Percentiles rank a stretch among this genome's conserved stretches.
These are phyloP conservation scores for Entomortierella parvispora DNA, from an alignment of 192 early-diverging fungal species.

Conservation along the genomic window DNA sequence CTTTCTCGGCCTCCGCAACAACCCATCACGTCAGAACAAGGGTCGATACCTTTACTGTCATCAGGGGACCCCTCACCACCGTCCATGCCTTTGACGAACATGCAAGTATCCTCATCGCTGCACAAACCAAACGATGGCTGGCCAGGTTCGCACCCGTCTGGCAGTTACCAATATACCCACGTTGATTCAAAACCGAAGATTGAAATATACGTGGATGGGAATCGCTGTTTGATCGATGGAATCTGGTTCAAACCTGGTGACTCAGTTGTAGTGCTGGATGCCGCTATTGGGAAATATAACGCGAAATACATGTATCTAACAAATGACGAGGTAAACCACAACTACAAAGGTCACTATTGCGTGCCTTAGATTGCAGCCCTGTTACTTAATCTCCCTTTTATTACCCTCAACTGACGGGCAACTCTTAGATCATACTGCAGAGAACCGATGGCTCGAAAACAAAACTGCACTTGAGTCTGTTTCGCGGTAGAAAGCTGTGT, in stretches of 20 bases:
- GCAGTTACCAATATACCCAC: too few relatives aligned
- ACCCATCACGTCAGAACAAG: neutral
- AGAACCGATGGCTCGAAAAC: constrained; percentile 47
- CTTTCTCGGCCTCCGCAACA: constrained; percentile 20
- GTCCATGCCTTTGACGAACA: too few relatives aligned
- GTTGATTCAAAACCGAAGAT: constrained; percentile 26
- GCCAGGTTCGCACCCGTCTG: too few relatives aligned
- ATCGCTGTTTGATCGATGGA: constrained; percentile 39
- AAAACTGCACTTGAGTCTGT: constrained; percentile 32
- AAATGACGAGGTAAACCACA: constrained; percentile 22
- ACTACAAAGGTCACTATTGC: neutral
- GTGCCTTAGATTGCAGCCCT: neutral
- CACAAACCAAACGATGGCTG: too few relatives aligned
- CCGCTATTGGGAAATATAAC: constrained; percentile 40
- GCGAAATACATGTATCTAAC: constrained; percentile 36
- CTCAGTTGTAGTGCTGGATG: constrained; percentile 42
- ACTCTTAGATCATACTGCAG: constrained; percentile 35
- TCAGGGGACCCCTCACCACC: too few relatives aligned
- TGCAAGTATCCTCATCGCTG: too few relatives aligned
- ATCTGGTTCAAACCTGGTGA: constrained; percentile 51
- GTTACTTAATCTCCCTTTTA: neutral
- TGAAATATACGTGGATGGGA: constrained; percentile 46
- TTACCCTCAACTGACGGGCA: neutral
- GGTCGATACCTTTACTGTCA: too few relatives aligned
- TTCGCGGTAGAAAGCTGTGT: constrained; percentile 37